Evolutionary conservation across 2,329 filamentous ascomycete genomes (phyloP).

Genomic region (Diaporthe velutina): DNA sequence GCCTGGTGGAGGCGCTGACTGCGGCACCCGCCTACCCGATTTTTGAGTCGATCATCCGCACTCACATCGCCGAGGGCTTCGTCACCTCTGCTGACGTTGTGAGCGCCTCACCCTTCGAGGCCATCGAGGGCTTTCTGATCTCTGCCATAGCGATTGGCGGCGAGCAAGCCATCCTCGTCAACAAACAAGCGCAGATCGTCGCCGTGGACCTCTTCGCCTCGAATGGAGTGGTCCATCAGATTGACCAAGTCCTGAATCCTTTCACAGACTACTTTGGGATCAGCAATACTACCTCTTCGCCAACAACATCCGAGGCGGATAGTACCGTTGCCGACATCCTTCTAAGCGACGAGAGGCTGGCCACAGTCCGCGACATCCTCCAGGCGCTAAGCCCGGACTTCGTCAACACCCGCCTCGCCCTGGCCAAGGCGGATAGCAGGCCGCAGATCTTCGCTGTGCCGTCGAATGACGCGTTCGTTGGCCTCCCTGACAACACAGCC

Average conservation of each 20-base stretch:
- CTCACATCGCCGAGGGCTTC: constrained; percentile 25
- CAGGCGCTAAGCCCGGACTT: constrained; percentile 18
- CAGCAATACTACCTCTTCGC: constrained; percentile 27
- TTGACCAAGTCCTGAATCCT: constrained; percentile 34
- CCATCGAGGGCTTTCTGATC: constrained; percentile 25
- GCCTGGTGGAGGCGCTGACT: constrained; percentile 3
- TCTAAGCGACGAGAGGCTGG: background rate
- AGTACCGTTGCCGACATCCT: constrained; percentile 22
- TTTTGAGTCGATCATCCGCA: constrained; percentile 29
- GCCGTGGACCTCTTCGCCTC: constrained; percentile 17
- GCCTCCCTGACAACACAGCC: background rate
- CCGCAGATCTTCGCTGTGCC: constrained; percentile 22
- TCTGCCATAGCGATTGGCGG: background rate
- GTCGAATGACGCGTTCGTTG: constrained; percentile 27
- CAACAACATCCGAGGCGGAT: background rate
- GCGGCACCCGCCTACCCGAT: constrained; percentile 25
- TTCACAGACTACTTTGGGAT: constrained; percentile 32
- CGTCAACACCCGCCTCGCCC: background rate
- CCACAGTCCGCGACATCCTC: constrained; percentile 12
- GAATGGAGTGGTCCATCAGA: constrained; percentile 33
- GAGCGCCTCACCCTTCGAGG: constrained; percentile 19
- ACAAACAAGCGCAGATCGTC: constrained; percentile 24
- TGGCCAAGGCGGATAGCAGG: background rate
- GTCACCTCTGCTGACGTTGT: constrained; percentile 14
- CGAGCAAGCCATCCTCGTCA: constrained; percentile 13